Evolutionary conservation across 169 alveolate genomes (phyloP).

Genomic region (Eimeria maxima): DNA sequence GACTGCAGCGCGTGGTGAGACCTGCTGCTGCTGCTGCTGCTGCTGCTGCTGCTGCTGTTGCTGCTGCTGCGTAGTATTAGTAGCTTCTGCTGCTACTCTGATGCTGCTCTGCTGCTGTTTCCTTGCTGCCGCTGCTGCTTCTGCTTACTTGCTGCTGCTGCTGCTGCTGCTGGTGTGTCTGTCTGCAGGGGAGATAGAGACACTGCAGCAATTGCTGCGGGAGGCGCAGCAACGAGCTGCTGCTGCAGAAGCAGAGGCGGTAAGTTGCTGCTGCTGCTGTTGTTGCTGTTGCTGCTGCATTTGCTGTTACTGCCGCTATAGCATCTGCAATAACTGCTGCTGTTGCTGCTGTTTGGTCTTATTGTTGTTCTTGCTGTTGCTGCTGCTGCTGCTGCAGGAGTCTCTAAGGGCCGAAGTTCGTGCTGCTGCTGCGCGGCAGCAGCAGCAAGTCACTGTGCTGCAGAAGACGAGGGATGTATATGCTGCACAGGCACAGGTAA

Average conservation of each 20-base stretch:
- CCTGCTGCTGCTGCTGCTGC: neutral
- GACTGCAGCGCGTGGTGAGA: conserved; percentile 19
- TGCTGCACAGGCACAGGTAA: conserved; percentile 27
- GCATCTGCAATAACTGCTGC: neutral
- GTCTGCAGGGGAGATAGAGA: conserved; percentile 10
- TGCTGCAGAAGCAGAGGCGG: neutral
- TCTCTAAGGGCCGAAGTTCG: neutral
- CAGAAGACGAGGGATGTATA: neutral
- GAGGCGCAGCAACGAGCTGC: neutral
- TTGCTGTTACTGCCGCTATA: neutral
- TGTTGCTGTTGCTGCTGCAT: neutral
- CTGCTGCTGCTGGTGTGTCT: conserved; percentile 32
- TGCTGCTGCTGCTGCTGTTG: conserved; percentile 20
- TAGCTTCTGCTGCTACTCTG: too few species aligned
- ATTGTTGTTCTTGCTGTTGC: neutral
- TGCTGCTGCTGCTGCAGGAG: conserved; percentile 65
- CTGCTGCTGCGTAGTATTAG: too few species aligned
- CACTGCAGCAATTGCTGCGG: neutral
- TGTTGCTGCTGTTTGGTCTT: neutral
- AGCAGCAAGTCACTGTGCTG: neutral
- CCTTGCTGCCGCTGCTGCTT: conserved; percentile 3
- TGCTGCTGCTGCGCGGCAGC: neutral
- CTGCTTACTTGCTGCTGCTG: conserved; percentile 51
- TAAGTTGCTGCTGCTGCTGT: conserved; percentile 10
- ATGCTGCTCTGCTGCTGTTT: too few species aligned